Evolutionary conservation across 1,139 yeast species (phyloP), one percentile per base, ranked within the genome.

Genomic region (Blastobotrys ciferrii): DNA sequence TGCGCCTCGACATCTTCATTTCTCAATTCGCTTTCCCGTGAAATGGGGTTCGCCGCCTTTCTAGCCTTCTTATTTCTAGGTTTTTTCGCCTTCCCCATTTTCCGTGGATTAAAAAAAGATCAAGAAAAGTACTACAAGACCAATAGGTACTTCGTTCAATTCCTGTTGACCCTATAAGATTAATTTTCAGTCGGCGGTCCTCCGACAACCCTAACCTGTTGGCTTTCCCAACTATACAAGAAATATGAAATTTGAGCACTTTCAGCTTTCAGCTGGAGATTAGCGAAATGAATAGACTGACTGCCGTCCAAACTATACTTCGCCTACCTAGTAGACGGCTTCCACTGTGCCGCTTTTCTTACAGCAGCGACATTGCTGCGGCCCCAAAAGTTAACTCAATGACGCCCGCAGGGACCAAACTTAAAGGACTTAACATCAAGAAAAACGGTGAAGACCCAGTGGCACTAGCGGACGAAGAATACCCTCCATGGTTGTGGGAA

Each of bases 401-500:
- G n/a, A 76, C 80, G 32, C 68, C 74, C 36, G 94, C 87, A 4
- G 98, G 98, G 5, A 87, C 98, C 0, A 76, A 78, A 12, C 74
- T 92, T 56, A 87, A 87, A 61, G 74, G 74, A 19, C 71, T 91
- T 61, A 86, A 86, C 60, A 76, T 92, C 48, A 80, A 77, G 63
- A 89, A 89, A 65, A 74, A 77, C 33, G 95, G 94, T 18, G 81
- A 83, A 54, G 96, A 89, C 58, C 92, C 95, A n/a, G 82, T 88
- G 4, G 98, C 98, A 1, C 70, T 84, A 49, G 87, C 84, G 54
- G 98, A 92, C 63, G 72, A 75, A 36, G 96, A 91, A 61, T 92
- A 92, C 63, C 98, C 98, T 2, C 87, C 77, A 44, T 92, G 98
- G 98, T 76, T 92, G 51, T 92, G 98, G 98, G 80, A 76, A n/a